Base-by-base conservation (phyloP, 176 grass and related monocot species). In the Ampelocalamus luodianensis region DNA sequence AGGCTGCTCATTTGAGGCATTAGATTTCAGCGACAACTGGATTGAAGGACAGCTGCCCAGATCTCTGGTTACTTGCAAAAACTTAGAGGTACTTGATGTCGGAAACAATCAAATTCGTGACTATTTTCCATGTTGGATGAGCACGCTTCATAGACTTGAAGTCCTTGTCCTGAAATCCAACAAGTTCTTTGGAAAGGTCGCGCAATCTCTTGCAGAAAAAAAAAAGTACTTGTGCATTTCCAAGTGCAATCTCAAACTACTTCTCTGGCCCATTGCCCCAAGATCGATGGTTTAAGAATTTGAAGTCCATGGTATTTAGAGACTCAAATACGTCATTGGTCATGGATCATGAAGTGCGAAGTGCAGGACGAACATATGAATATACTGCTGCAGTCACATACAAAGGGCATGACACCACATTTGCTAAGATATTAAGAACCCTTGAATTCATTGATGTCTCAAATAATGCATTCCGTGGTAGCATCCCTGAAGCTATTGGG, bases 351-450 rank as follows among this genome's bases (percentile, higher is more conserved):
- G 2, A 8, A 55, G 5, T 22, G 53, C 18, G 18, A 55, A 3
- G 0, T 22, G 0, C 18, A 55, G 18, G 0, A 55, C 9, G 3
- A n/a, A 10, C 0, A 14, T 49, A 49, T 4, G 3, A 49, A 15
- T 49, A 49, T 49, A 49, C 46, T 4, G 46, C 46, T 49, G 46
- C 46, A 49, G 46, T 49, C 46, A 17, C 50, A 18, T 55, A 55
- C 8, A 55, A 55, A 55, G 16, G 53, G 53, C 53, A 55, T 55
- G 6, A 55, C 53, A 55, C 53, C 17, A 3, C 53, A 55, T 55
- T 20, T 8, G 1, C 53, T 55, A 20, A 8, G 53, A 55, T 55
- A 55, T 55, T 55, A 22, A 20, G 6, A 20, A 20, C 53, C 53
- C 6, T 55, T 55, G 53, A 7, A 55, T 20, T 55, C 18, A 6